These are phyloP conservation scores for Fusarium buxicola DNA, from an alignment of 2,329 filamentous ascomycete species.

Conservation along the genomic window DNA sequence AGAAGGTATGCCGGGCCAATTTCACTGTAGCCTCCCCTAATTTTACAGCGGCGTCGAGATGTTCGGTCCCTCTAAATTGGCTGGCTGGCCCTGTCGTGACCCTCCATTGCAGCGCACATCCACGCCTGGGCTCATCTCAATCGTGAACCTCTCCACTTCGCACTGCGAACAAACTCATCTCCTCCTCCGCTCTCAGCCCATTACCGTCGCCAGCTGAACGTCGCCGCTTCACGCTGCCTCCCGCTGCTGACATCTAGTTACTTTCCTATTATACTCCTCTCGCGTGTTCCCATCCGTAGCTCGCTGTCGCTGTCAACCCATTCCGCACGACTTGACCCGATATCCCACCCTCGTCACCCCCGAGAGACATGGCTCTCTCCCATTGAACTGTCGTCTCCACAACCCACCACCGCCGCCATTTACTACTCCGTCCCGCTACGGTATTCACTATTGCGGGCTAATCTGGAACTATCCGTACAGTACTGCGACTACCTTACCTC, in stretches of 20 bases:
- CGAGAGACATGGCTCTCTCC: slow-evolving; percentile 36
- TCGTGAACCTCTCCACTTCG: slow-evolving; percentile 32
- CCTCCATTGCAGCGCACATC: slow-evolving; percentile 27
- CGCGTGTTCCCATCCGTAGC: background rate
- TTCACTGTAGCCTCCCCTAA: slow-evolving; percentile 13
- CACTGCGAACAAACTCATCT: slow-evolving; percentile 22
- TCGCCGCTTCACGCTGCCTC: background rate
- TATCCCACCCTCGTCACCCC: slow-evolving; percentile 6
- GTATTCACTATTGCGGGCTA: slow-evolving; percentile 37
- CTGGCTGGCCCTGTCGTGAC: slow-evolving; percentile 9
- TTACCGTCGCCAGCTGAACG: slow-evolving; percentile 1
- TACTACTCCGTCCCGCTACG: slow-evolving; percentile 29
- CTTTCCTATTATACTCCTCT: background rate
- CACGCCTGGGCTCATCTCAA: slow-evolving; percentile 27
- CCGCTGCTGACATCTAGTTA: background rate
- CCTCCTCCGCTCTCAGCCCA: slow-evolving; percentile 7
- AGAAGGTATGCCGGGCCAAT: no score
- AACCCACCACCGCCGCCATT: slow-evolving; percentile 28
- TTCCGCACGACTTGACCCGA: background rate
- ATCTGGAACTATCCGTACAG: slow-evolving; percentile 15
- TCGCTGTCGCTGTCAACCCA: background rate
- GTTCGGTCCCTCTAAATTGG: slow-evolving; percentile 24
- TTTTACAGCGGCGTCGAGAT: slow-evolving; percentile 9
- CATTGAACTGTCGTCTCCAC: slow-evolving; percentile 41
- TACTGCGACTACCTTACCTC: slow-evolving; percentile 32